Base-by-base conservation (phyloP, 768 basidiomycete genomes). In the Megacollybia marginata region DNA sequence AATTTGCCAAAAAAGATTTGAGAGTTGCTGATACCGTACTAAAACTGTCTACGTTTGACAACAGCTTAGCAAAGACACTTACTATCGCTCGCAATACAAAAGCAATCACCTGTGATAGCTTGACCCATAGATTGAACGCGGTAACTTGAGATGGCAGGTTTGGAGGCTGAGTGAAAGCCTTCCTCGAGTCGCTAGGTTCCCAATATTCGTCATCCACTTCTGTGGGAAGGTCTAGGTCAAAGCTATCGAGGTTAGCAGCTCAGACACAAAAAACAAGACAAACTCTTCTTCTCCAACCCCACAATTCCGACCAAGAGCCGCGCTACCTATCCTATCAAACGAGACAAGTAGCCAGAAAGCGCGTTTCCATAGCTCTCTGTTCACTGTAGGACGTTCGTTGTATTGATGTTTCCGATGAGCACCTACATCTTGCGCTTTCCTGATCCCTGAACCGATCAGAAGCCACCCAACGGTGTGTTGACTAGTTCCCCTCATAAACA, bases 151-250 rank as follows among this genome's bases (percentile, higher is more conserved):
- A 77, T 15, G 84, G 81, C 51, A 78, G 71, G 10, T 68, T 76
- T 11, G 66, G 59, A 9, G 88, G 90, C 55, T 92, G 91, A 52
- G 75, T 74, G 65, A 88, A 91, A 28, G 75, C 72, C 23, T 64
- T 60, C 9, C 67, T 62, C 11, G 76, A 70, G 49, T 73, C 73
- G 48, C 64, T 69, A 15, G 65, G 66, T 53, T 80, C 76, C 89
- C 88, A 93, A 59, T 81, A 90, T 53, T 83, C 79, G 56, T 86
- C 84, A 55, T 94, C 88, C 12, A 92, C 83, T 62, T 91, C 88
- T 11, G 88, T 72, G 36, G 88, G 88, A 33, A 88, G 67, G 43
- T 90, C 90, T 23, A 85, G 69, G 60, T 94, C 92, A 60, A 89
- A 90, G 62, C 90, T 92, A 54, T 13, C n/a, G 53, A 47, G 54